Evolutionary conservation across 2,329 filamentous ascomycete genomes (phyloP).

Genomic region (Daldinia sp.): DNA sequence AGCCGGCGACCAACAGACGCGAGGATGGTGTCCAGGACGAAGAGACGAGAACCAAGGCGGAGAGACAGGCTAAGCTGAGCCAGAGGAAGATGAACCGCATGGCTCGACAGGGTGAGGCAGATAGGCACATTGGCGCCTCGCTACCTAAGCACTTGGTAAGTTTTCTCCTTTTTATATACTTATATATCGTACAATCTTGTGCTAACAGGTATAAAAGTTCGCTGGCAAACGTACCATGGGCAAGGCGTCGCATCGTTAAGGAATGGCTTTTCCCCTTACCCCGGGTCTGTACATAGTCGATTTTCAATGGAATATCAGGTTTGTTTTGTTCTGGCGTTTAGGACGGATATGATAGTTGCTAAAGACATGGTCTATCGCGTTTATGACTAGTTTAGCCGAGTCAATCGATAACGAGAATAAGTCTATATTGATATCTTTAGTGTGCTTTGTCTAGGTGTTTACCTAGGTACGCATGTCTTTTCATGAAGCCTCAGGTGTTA

Average conservation of each 20-base stretch:
- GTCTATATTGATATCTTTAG: not conserved
- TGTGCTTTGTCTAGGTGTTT: not conserved
- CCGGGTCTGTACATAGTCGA: constrained; percentile 23
- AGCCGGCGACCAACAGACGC: constrained; percentile 73
- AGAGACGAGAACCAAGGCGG: constrained; percentile 78
- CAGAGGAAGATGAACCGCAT: constrained; percentile 99
- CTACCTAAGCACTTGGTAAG: constrained; percentile 92
- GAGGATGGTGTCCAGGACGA: constrained; percentile 82
- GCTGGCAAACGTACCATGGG: constrained; percentile 94
- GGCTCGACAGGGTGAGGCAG: constrained; percentile 95
- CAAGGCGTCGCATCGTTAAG: constrained; percentile 80
- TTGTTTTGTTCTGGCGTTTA: constrained; percentile 34
- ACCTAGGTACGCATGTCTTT: not conserved
- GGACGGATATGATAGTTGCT: constrained; percentile 22
- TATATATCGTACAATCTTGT: constrained; percentile 26
- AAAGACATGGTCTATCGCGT: constrained; percentile 12
- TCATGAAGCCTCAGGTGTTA: not conserved
- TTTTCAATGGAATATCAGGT: constrained; percentile 32
- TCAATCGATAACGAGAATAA: constrained; percentile 22
- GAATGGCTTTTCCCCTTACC: constrained; percentile 12
- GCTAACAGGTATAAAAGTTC: constrained; percentile 66
- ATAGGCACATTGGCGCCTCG: constrained; percentile 86
- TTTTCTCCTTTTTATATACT: constrained; percentile 44
- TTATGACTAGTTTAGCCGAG: constrained; percentile 20
- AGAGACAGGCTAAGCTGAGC: constrained; percentile 85